Evolutionary conservation across 129 eudicot species (phyloP).

Genomic region (Chrysanthemum seticuspe): DNA sequence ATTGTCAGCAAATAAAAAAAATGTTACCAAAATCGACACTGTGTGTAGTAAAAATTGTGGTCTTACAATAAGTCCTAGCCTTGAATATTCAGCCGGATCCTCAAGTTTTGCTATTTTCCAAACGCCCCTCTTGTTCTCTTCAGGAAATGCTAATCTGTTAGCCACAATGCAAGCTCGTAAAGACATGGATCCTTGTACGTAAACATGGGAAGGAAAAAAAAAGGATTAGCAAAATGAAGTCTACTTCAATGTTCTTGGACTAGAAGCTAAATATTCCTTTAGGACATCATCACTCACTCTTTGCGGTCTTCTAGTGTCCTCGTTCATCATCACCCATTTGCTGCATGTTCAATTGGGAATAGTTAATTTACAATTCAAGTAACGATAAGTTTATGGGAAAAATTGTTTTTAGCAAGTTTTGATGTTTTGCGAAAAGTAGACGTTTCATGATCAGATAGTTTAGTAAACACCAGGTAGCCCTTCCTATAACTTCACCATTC

Average conservation of each 20-base stretch:
- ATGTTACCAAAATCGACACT: background rate
- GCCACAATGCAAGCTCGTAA: background rate
- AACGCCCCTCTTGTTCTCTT: background rate
- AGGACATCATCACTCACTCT: slow-evolving; percentile 1
- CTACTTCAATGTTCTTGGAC: slow-evolving; percentile 2
- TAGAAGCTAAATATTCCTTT: slow-evolving; percentile 7
- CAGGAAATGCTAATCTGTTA: background rate
- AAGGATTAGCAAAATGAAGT: background rate
- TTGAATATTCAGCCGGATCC: slow-evolving; percentile 10
- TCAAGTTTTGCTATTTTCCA: slow-evolving; percentile 1
- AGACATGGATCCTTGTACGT: background rate
- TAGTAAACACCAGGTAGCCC: slow-evolving; percentile 10
- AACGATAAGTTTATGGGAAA: no score
- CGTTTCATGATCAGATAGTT: background rate
- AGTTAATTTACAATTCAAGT: background rate
- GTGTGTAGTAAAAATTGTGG: background rate
- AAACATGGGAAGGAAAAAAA: background rate
- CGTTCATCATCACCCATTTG: slow-evolving; percentile 8
- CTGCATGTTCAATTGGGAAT: background rate
- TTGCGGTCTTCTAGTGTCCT: background rate
- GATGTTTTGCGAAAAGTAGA: no score
- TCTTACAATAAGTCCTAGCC: slow-evolving; percentile 42
- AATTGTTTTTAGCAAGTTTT: no score
- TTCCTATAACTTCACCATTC: background rate
- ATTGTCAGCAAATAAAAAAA: slow-evolving; percentile 6